Conservation (phyloP, 768 basidiomycete genomes). For the Lactarius sp. region DNA sequence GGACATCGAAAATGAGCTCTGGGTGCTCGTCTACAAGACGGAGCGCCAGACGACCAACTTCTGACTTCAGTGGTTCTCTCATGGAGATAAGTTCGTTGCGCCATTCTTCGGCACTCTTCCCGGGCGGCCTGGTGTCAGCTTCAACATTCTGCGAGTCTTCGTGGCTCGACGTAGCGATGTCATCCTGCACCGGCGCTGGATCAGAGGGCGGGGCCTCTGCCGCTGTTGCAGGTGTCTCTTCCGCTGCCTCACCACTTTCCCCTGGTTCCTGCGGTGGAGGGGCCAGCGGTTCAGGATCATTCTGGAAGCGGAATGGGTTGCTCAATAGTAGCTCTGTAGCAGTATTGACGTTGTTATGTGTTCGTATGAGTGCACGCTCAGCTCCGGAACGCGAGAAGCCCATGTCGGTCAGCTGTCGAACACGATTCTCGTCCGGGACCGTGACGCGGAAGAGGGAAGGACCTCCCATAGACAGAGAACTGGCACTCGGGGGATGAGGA, state of each 20-base stretch:
- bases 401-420: conserved; percentile 90
- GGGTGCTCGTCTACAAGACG: conserved; percentile 81
- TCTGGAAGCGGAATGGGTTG: conserved; percentile 73
- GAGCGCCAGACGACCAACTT: conserved; percentile 66
- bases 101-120: conserved; percentile 58
- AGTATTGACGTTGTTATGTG: conserved; percentile 81
- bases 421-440: conserved; percentile 69
- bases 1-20: conserved; percentile 84
- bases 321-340: conserved; percentile 85
- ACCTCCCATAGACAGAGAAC: conserved; percentile 33
- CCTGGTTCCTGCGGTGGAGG: conserved; percentile 28
- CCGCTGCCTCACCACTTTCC: conserved; percentile 20
- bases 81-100: conserved; percentile 58
- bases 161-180: conserved; percentile 26
- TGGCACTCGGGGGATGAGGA: conserved; percentile 32
- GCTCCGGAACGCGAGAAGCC: conserved; percentile 90
- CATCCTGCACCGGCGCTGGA: conserved; percentile 32
- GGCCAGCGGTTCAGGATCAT: conserved; percentile 52
- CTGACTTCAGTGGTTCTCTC: conserved; percentile 60
- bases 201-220: conserved; percentile 23
- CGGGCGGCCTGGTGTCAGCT: conserved; percentile 26
- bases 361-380: conserved; percentile 75
- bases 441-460: conserved; percentile 34
- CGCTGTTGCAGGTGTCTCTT: conserved; percentile 21
- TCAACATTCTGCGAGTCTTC: background rate